A percentile compares a stretch with the other conserved stretches of the same genome.
Evolutionary conservation across 345 rosid genomes (phyloP).

Genomic region (Noccaea bulbosa): DNA sequence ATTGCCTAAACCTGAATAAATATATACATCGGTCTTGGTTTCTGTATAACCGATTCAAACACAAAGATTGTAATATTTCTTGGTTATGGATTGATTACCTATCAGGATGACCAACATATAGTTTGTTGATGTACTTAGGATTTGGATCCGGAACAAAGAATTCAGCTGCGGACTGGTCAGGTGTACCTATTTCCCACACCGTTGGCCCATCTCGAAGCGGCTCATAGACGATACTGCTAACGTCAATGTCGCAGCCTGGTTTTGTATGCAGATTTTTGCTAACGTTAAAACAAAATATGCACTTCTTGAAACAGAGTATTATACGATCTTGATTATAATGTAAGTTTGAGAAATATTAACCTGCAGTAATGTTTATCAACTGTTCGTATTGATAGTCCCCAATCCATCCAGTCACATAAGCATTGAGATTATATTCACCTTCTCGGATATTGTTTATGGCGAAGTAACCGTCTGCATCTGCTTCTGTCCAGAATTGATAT

Average conservation of each 20-base stretch:
- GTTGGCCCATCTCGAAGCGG: conserved; percentile 88
- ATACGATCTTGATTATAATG: neutral
- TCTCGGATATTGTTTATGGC: conserved; percentile 48
- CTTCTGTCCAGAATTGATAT: conserved; percentile 79
- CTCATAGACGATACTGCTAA: conserved; percentile 57
- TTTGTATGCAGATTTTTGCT: conserved; percentile 5
- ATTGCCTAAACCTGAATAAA: conserved; percentile 70
- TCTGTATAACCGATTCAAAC: too few species aligned
- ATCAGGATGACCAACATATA: conserved; percentile 70
- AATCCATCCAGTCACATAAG: conserved; percentile 69
- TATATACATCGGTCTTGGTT: neutral
- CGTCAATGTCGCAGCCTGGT: conserved; percentile 57
- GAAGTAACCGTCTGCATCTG: conserved; percentile 65
- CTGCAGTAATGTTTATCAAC: conserved; percentile 54
- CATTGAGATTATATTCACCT: conserved; percentile 73
- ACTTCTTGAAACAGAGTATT: neutral
- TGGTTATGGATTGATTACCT: conserved; percentile 46
- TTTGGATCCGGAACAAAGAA: conserved; percentile 80
- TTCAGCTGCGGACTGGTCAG: conserved; percentile 76
- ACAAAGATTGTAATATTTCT: neutral
- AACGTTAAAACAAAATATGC: conserved; percentile 1
- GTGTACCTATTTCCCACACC: conserved; percentile 87
- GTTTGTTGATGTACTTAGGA: conserved; percentile 62
- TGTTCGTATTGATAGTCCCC: conserved; percentile 65
- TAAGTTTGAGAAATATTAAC: conserved; percentile 38